Percentiles rank a stretch among this genome's conserved stretches.
Evolutionary conservation across 2,329 filamentous ascomycete species (phyloP).

Genomic region (Aspergillus novofumigatus): DNA sequence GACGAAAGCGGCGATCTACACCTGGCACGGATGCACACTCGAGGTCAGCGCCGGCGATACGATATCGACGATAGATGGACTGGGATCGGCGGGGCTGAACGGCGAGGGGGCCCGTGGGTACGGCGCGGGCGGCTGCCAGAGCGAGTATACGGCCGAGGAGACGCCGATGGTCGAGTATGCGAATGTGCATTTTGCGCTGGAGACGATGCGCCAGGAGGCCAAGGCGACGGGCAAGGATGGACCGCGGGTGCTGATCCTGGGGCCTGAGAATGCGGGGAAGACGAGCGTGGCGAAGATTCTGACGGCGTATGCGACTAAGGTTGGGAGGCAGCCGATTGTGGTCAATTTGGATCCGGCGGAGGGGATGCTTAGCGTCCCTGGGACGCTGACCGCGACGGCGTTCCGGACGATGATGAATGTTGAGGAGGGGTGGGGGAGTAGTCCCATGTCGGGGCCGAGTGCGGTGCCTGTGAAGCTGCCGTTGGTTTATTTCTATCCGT

Average conservation of each 20-base stretch:
- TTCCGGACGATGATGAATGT: slow-evolving; percentile 85
- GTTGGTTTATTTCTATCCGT: slow-evolving; percentile 83
- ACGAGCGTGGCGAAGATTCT: slow-evolving; percentile 74
- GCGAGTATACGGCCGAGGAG: slow-evolving; percentile 68
- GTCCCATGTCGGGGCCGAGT: slow-evolving; percentile 85
- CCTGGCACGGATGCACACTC: slow-evolving; percentile 84
- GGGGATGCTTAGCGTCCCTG: slow-evolving; percentile 71
- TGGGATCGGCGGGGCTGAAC: slow-evolving; percentile 21
- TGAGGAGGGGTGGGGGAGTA: slow-evolving; percentile 82
- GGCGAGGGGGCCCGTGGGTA: slow-evolving; percentile 24
- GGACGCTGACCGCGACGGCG: slow-evolving; percentile 79
- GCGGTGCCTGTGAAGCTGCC: slow-evolving; percentile 87
- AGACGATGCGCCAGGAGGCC: slow-evolving; percentile 64
- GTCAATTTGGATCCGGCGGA: slow-evolving; percentile 83
- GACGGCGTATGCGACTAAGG: slow-evolving; percentile 72
- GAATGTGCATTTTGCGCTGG: slow-evolving; percentile 84
- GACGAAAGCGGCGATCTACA: slow-evolving; percentile 81
- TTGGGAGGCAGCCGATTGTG: slow-evolving; percentile 70
- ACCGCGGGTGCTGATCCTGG: slow-evolving; percentile 80
- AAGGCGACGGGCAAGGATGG: slow-evolving; percentile 52
- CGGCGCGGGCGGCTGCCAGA: slow-evolving; percentile 59
- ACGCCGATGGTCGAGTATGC: slow-evolving; percentile 76
- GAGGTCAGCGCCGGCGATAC: slow-evolving; percentile 65
- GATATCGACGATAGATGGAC: slow-evolving; percentile 33
- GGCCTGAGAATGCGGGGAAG: slow-evolving; percentile 75